Evolutionary conservation across 805 yeast genomes (phyloP).

Genomic region (Zygotorulaspora chibaensis): DNA sequence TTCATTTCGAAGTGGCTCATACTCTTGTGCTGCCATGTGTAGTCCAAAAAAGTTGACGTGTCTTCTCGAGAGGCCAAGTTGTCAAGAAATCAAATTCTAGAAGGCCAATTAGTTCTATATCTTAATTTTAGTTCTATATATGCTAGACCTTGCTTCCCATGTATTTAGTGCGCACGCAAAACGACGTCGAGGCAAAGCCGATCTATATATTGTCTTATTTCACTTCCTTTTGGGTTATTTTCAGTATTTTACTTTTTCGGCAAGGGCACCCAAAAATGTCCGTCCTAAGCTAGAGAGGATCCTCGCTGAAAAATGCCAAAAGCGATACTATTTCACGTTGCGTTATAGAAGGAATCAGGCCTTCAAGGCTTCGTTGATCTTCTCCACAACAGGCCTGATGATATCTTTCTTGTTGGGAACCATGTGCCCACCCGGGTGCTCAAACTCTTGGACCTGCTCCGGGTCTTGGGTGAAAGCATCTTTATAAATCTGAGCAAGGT

Average conservation of each 20-base stretch:
- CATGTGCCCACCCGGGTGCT: slow-evolving; percentile 96
- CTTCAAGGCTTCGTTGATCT: slow-evolving; percentile 25
- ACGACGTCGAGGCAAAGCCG: neutral
- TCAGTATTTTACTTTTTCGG: neutral
- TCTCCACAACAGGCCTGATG: slow-evolving; percentile 41
- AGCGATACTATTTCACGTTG: neutral
- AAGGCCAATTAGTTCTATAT: no score
- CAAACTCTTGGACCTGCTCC: slow-evolving; percentile 44
- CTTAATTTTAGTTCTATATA: no score
- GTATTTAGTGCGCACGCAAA: neutral
- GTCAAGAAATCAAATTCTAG: no score
- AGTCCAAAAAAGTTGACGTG: no score
- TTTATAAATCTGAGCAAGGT: slow-evolving; percentile 49
- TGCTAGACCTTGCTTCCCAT: no score
- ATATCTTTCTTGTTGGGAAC: slow-evolving; percentile 81
- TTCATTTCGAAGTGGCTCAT: slow-evolving; percentile 9
- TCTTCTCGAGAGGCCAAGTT: no score
- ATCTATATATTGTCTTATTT: neutral
- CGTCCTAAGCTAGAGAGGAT: neutral
- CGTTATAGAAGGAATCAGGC: neutral
- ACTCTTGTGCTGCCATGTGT: slow-evolving; percentile 9
- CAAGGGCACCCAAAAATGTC: neutral
- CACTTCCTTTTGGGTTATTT: neutral
- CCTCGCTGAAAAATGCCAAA: neutral
- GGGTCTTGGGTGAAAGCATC: slow-evolving; percentile 36